phyloP scores from a whole-genome alignment of 1,139 yeast species.

The Cylindricascospora bacillispora region DNA sequence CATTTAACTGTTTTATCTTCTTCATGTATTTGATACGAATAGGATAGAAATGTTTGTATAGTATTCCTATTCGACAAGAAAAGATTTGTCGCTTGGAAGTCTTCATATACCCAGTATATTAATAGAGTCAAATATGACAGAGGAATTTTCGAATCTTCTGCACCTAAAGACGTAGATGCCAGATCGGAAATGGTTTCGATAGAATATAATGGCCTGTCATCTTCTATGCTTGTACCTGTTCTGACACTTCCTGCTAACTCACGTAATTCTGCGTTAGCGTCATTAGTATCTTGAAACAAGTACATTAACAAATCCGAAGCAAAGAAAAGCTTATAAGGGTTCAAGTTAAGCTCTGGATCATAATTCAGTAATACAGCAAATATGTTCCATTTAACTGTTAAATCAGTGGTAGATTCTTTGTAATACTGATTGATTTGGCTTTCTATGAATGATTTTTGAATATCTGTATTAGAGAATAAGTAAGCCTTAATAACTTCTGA shows the following conservation, averaged over 20 bases:
- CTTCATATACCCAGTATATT: conserved; percentile 69
- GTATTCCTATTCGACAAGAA: conserved; percentile 58
- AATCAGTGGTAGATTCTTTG: conserved; percentile 2
- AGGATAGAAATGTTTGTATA: conserved; percentile 55
- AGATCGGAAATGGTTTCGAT: conserved; percentile 75
- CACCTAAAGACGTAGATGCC: conserved; percentile 50
- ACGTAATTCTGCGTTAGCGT: conserved; percentile 19
- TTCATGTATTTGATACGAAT: conserved; percentile 47
- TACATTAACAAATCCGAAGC: conserved; percentile 55
- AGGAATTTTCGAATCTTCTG: conserved; percentile 62
- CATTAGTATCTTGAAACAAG: conserved; percentile 42
- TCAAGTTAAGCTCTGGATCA: conserved; percentile 60
- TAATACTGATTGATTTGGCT: conserved; percentile 39
- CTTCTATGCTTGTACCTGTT: conserved; percentile 52
- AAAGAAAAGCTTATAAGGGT: conserved; percentile 86
- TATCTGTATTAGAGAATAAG: conserved; percentile 50
- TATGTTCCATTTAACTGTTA: conserved; percentile 32
- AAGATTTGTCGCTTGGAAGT: conserved; percentile 60
- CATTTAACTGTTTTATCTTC: conserved; percentile 61
- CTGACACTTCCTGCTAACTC: conserved; percentile 40
- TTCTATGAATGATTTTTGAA: conserved; percentile 46
- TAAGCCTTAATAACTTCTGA: conserved; percentile 54
- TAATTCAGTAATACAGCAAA: conserved; percentile 63
- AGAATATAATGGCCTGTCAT: conserved; percentile 64
- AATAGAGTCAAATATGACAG: conserved; percentile 70